Conservation (phyloP, 2,329 filamentous ascomycete species). For the Leptographium lundbergii region DNA sequence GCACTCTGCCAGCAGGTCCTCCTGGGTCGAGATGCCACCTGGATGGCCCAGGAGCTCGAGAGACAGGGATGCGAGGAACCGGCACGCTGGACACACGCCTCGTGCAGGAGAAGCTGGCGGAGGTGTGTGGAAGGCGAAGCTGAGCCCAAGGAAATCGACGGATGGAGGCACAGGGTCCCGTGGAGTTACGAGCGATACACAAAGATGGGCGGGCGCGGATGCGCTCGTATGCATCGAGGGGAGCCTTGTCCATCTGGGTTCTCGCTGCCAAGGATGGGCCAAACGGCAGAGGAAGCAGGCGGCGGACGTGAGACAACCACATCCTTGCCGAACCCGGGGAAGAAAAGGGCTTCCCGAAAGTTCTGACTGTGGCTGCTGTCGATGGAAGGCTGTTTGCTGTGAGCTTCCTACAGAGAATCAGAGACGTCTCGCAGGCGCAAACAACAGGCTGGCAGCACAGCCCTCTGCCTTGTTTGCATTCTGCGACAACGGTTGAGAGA, state of each 20-base stretch:
- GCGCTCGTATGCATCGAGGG: neutral
- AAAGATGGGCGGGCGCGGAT: neutral
- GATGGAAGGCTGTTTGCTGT: no score
- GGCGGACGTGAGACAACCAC: neutral
- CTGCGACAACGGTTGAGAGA: neutral
- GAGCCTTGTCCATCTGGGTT: neutral
- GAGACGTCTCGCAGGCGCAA: no score
- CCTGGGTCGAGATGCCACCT: neutral
- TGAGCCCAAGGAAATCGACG: neutral
- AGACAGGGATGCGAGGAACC: neutral
- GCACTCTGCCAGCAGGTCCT: neutral
- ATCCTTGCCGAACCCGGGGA: neutral
- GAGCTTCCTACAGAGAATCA: no score
- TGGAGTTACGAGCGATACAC: neutral
- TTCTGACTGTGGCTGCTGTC: no score
- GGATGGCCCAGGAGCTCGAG: neutral
- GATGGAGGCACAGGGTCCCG: neutral
- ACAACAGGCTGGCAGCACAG: no score
- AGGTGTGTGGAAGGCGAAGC: neutral
- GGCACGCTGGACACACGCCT: neutral
- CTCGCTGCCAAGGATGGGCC: neutral
- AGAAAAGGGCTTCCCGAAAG: neutral
- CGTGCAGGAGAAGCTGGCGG: neutral
- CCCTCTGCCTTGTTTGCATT: neutral
- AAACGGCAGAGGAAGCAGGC: no score